Evolutionary conservation across 257 asterid genomes (phyloP), one percentile per base, ranked within the genome.

Genomic region (Handroanthus guayacan): DNA sequence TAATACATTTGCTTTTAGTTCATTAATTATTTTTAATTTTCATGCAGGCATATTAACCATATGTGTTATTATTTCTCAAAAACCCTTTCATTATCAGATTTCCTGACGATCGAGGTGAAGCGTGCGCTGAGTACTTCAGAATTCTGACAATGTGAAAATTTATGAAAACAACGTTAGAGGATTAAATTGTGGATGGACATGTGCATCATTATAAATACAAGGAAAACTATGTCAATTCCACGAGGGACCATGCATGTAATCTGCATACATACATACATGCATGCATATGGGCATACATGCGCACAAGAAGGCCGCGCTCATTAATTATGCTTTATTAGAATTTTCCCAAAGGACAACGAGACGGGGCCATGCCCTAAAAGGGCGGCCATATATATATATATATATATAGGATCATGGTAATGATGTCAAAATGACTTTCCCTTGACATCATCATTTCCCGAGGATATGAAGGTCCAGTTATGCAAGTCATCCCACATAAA

Each of bases 381-480:
- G 83, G 78, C 83, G 65, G 16, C 56, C 77, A 20, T 69, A 51
- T 18, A 58, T 79, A 25, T 25, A 25, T 25, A 25, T 25, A 25
- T 25, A 25, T 25, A 25, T 17, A 67, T 3, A 48, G 7, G 11
- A 62, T 39, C 14, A 36, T 50, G 43, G 47, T 55, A 61, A 77
- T 85, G 88, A 83, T 78, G 89, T 78, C 85, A 83, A 56, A 50
- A 79, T 87, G 82, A 87, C 84, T 50, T 78, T 34, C 37, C 62
- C 78, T 62, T 85, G 88, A 74, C 85, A 67, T 85, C 85, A 76
- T 72, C 69, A 62, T 73, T 41, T 58, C 52, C 52, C 39, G 1
- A 44, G 9, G 4, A 18, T 60, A 14, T 14, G 31, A 43, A 61
- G 62, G 44, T 62, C n/a, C 6, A 60, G 0, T 72, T 60, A 48